Percentiles rank a stretch among this genome's conserved stretches.
Conservation (phyloP, 2,329 filamentous ascomycete genomes). For the Helotiales sp. region DNA sequence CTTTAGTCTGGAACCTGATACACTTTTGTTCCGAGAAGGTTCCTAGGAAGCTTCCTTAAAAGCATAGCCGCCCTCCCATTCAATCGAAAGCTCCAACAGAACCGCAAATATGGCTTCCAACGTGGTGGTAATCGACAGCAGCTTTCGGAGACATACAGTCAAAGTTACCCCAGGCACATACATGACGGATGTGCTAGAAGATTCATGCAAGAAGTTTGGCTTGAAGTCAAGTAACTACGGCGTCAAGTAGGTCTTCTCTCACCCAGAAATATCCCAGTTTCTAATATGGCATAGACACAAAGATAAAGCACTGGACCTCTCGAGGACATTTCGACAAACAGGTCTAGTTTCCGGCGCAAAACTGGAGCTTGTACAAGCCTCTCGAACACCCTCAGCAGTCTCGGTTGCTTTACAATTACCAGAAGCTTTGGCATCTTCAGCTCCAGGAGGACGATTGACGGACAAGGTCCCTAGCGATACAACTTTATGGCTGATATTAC, state of each 20-base stretch:
- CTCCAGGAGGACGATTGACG: constrained; percentile 66
- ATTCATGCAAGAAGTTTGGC: constrained; percentile 79
- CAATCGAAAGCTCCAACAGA: constrained; percentile 22
- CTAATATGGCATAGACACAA: constrained; percentile 59
- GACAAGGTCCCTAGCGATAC: constrained; percentile 89
- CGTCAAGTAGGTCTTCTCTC: constrained; percentile 64
- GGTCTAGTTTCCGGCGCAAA: constrained; percentile 85
- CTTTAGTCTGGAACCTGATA: not conserved
- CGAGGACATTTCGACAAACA: constrained; percentile 78
- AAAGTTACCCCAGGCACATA: constrained; percentile 82
- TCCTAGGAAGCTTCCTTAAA: not conserved
- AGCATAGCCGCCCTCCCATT: not conserved
- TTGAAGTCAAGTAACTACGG: constrained; percentile 66
- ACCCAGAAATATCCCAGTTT: not conserved
- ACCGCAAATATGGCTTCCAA: constrained; percentile 72
- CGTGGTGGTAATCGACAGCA: constrained; percentile 82
- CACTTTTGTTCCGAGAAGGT: not conserved
- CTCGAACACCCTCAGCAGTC: constrained; percentile 81
- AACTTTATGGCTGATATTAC: constrained; percentile 84
- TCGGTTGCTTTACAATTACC: constrained; percentile 88
- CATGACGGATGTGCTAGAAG: constrained; percentile 79
- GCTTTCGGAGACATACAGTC: constrained; percentile 74
- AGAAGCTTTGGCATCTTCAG: constrained; percentile 62
- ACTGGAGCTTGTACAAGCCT: constrained; percentile 85
- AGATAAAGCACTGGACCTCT: constrained; percentile 83